Conservation (phyloP, 2,329 filamentous ascomycete genomes). For the Cordyceps tenuipes region DNA sequence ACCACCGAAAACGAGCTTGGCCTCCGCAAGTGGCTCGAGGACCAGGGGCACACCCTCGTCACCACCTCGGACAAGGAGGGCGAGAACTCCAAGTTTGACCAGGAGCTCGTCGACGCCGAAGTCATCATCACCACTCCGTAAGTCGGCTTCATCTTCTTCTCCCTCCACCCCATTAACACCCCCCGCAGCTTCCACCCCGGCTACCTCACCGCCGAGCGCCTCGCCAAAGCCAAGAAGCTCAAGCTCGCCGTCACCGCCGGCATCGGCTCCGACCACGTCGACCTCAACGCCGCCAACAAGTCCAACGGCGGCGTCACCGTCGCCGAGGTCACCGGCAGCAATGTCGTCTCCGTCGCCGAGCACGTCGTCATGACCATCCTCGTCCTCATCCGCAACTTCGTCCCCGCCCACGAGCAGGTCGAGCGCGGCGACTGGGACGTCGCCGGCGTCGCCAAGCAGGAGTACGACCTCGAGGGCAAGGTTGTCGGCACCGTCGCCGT, state of each 20-base stretch:
- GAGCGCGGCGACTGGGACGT: conserved; percentile 88
- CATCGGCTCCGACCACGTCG: conserved; percentile 97
- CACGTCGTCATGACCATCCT: conserved; percentile 99
- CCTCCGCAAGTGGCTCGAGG: conserved; percentile 94
- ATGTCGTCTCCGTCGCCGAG: conserved; percentile 97
- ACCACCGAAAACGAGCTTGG: conserved; percentile 98
- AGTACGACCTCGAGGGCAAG: conserved; percentile 96
- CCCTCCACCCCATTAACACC: neutral
- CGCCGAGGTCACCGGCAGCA: conserved; percentile 94
- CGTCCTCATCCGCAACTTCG: conserved; percentile 92
- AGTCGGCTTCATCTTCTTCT: conserved; percentile 16
- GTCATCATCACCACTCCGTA: conserved; percentile 98
- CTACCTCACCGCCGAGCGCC: conserved; percentile 92
- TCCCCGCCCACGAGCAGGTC: conserved; percentile 93
- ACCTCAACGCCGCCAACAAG: conserved; percentile 93
- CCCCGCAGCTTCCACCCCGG: conserved; percentile 81
- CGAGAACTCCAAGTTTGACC: conserved; percentile 84
- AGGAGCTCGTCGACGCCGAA: conserved; percentile 93
- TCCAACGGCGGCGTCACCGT: conserved; percentile 97
- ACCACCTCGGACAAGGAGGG: conserved; percentile 98
- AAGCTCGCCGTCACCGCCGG: conserved; percentile 96
- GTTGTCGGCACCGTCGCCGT: conserved; percentile 96
- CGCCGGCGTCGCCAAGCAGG: conserved; percentile 92
- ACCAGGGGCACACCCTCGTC: conserved; percentile 89
- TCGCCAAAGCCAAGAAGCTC: conserved; percentile 97